phyloP scores from a whole-genome alignment of 352 stramenopile genomes.

The Pythium inflatum region DNA sequence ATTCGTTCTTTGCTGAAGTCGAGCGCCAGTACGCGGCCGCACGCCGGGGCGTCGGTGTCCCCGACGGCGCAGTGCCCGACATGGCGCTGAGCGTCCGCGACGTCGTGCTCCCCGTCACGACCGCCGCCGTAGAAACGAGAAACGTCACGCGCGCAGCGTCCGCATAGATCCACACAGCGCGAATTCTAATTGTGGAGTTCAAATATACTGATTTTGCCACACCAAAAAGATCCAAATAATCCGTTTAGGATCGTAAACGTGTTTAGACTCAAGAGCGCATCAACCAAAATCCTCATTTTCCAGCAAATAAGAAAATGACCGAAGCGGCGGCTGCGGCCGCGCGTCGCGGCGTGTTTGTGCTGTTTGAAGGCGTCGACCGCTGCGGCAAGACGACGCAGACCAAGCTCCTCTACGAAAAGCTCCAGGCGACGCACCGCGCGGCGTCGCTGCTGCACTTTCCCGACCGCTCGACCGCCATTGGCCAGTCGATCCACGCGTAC shows the following conservation, averaged over 20 bases:
- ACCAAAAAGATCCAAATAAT: no score
- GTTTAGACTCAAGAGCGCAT: neutral
- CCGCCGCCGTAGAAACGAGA: neutral
- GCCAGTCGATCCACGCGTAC: constrained; percentile 97
- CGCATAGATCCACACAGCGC: no score
- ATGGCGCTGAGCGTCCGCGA: constrained; percentile 71
- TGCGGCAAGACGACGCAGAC: constrained; percentile 99
- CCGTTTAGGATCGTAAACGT: neutral
- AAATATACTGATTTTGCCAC: no score
- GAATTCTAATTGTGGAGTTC: no score
- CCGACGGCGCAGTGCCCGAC: constrained; percentile 39
- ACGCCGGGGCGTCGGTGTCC: constrained; percentile 53
- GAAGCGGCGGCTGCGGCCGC: neutral
- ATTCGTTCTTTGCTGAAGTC: constrained; percentile 67
- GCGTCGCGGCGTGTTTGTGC: constrained; percentile 96
- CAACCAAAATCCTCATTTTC: neutral
- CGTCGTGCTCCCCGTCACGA: constrained; percentile 30
- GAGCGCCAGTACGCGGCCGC: constrained; percentile 48
- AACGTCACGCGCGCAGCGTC: no score
- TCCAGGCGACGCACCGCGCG: constrained; percentile 37
- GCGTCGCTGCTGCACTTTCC: constrained; percentile 77
- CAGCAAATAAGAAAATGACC: neutral
- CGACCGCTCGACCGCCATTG: constrained; percentile 91
- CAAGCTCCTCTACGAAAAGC: constrained; percentile 79
- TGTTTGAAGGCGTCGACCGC: constrained; percentile 99